Percentiles rank a stretch among this genome's conserved stretches.
phyloP scores from a whole-genome alignment of 345 rosid genomes.

The Citrus maxima region DNA sequence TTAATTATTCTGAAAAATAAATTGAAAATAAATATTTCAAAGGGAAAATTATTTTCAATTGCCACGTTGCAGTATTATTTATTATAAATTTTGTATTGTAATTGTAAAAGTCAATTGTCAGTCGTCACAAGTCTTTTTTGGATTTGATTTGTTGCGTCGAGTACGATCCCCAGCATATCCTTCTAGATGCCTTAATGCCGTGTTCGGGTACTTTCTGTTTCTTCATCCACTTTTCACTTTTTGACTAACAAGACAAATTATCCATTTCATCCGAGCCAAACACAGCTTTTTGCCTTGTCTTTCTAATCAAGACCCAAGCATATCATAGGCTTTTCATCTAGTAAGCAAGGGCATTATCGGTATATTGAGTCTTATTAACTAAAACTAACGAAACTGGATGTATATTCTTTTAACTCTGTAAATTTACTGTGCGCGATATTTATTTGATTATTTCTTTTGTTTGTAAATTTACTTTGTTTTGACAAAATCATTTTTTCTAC shows the following conservation, averaged over 20 bases:
- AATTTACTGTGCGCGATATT: background rate
- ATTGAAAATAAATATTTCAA: too few relatives aligned
- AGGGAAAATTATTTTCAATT: too few relatives aligned
- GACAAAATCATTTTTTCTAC: background rate
- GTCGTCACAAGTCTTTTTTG: too few relatives aligned
- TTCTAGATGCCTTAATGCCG: background rate
- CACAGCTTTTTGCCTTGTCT: background rate
- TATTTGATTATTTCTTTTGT: background rate
- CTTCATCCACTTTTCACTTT: background rate
- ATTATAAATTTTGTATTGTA: too few relatives aligned
- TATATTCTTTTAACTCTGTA: background rate
- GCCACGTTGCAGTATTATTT: too few relatives aligned
- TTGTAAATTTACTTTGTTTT: background rate
- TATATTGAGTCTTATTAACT: background rate
- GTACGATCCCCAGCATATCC: too few relatives aligned
- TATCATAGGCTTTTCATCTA: background rate
- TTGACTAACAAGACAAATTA: background rate
- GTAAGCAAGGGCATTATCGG: background rate
- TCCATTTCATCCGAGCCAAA: background rate
- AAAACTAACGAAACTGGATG: background rate
- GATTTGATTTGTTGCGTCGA: too few relatives aligned
- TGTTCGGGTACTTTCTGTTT: background rate
- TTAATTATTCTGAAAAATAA: too few relatives aligned
- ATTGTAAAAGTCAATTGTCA: too few relatives aligned
- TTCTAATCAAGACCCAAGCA: background rate